Base-by-base conservation (phyloP, 2,329 filamentous ascomycete species). In the Rhynchosporium agropyri region DNA sequence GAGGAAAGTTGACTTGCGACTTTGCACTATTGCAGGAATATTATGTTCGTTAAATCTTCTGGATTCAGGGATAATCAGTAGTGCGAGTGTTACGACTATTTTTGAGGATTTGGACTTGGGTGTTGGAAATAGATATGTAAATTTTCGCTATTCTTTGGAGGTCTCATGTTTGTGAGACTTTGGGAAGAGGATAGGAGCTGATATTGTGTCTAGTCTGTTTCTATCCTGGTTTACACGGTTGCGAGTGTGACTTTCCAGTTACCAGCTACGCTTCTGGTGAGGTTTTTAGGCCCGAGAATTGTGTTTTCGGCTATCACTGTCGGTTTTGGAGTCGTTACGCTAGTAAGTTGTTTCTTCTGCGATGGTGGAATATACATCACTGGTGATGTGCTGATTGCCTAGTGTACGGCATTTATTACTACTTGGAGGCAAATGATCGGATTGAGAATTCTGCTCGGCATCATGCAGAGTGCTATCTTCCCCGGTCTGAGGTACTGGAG, bases 201-300 rank as follows among this genome's bases (percentile, higher is more conserved):
- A 45, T 65, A 54, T 59, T 28, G 4, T 42, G 31, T 9, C 53
- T 54, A 73, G 70, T 88, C 85, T 1, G 82, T 90, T 4, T 82
- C 86, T 28, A 90, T 91, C 62, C 88, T 90, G 76, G 89, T 90
- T 72, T 90, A 90, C 75, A 90, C 88, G 9, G 81, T 90, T 61
- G 80, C 87, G 4, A 86, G 82, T 69, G 87, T 91, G 46, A 81
- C 81, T 9, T 90, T 89, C 70, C 88, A 90, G 72, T 77, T 90
- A 7, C 88, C 88, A 0, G 86, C 85, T 1, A 90, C 88, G 0
- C 80, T 90, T 50, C 84, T 86, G 0, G 85, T 89, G 33, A 81
- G 88, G 53, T 81, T 84, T 0, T 79, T 89, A 55, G 87, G 88
- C 0, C 89, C 88, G 0, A 79, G 88, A 13, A 72, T 83, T 56